phyloP scores from a whole-genome alignment of 257 asterid species.

The Salvia miltiorrhiza region DNA sequence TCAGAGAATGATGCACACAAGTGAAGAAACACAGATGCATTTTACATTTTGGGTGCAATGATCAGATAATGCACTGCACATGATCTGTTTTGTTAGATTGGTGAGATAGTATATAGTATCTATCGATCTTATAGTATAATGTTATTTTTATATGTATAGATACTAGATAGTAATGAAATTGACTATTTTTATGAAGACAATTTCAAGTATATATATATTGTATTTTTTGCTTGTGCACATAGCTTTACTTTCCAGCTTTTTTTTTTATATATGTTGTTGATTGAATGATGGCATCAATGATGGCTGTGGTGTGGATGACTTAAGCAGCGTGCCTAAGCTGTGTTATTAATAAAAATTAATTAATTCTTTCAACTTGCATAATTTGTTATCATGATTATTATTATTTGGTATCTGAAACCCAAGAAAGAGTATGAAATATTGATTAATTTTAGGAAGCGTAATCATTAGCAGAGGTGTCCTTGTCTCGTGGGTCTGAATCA shows the following conservation, averaged over 20 bases:
- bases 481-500: neutral
- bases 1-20: neutral
- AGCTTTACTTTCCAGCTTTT: neutral
- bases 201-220: neutral
- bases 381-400: no score
- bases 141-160: neutral
- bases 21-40: slow-evolving; percentile 13
- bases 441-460: no score
- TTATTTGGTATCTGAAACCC: no score
- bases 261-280: neutral
- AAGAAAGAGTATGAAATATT: no score
- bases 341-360: neutral
- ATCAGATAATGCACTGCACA: slow-evolving; percentile 19
- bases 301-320: neutral
- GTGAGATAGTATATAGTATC: slow-evolving; percentile 1
- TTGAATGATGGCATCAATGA: neutral
- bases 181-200: neutral
- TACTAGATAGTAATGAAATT: neutral
- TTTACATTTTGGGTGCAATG: slow-evolving; percentile 13
- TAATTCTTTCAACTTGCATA: neutral
- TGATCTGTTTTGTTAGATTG: slow-evolving; percentile 12
- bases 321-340: neutral
- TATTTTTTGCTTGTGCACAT: neutral
- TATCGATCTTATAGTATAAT: neutral
- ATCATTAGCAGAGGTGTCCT: neutral